Evolutionary conservation across 192 early-diverging fungal species (phyloP).

Genomic region (Coemansia sp.): DNA sequence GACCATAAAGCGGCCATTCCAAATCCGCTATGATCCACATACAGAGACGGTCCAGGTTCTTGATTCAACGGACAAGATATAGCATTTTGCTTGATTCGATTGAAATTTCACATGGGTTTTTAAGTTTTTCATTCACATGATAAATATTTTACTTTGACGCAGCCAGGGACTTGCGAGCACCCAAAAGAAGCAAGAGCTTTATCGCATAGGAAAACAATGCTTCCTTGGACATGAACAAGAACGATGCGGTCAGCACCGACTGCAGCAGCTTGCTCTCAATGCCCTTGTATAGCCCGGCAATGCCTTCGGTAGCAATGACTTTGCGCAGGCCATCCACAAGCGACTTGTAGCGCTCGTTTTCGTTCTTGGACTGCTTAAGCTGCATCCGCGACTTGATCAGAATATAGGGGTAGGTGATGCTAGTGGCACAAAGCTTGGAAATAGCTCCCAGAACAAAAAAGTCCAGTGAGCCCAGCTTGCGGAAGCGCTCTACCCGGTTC

Average conservation of each 20-base stretch:
- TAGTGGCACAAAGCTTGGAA: conserved; percentile 91
- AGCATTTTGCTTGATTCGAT: background rate
- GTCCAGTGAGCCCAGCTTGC: conserved; percentile 76
- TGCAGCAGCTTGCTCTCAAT: conserved; percentile 96
- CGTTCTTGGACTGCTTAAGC: conserved; percentile 80
- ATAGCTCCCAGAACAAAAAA: conserved; percentile 96
- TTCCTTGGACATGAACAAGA: conserved; percentile 95
- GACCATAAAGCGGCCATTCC: conserved; percentile 78
- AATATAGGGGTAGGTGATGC: conserved; percentile 98
- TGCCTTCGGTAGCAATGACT: conserved; percentile 87
- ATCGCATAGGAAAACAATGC: conserved; percentile 70
- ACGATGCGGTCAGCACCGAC: conserved; percentile 89
- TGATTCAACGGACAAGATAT: conserved; percentile 80
- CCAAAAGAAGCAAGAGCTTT: conserved; percentile 46
- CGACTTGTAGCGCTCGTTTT: conserved; percentile 70
- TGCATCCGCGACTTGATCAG: conserved; percentile 99
- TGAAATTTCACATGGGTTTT: background rate
- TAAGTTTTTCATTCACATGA: conserved; percentile 8
- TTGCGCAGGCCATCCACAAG: conserved; percentile 86
- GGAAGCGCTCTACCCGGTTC: conserved; percentile 58
- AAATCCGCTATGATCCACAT: conserved; percentile 85
- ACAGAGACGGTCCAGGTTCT: conserved; percentile 90
- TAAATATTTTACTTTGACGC: conserved; percentile 14
- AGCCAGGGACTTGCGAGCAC: conserved; percentile 46
- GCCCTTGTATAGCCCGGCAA: conserved; percentile 83